Evolutionary conservation across 2,329 filamentous ascomycete genomes (phyloP), one percentile per base, ranked within the genome.

Genomic region (Macrophomina phaseolina): DNA sequence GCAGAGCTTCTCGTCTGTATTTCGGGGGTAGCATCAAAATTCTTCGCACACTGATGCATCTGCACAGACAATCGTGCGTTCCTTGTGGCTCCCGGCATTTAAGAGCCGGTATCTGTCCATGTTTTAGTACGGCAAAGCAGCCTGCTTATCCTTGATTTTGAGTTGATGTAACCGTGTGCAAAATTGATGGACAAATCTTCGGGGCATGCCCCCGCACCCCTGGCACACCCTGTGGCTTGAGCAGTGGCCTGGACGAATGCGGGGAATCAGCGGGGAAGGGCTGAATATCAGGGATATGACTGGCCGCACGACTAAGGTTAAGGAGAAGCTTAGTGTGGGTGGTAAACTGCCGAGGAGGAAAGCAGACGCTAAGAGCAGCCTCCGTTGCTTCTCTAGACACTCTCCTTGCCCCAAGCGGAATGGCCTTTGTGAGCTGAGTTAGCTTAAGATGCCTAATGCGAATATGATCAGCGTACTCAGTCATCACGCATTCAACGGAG

Each of bases 181-280:
- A 23, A 12, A 51, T 30, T 9, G 48, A 51, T 51, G 48, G 18
- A 30, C 48, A 51, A 23, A 23, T 23, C 11, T 51, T 51, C 48
- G 28, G 48, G 48, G 48, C 48, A 30, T n/a, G 16, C 45, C 45
- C 16, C 45, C 18, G 18, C 45, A 14, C 5, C 5, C 45, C 48
- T 30, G 48, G 18, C 30, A 23, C 14, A 16, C 30, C 49, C 49
- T 34, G 49, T 36, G 49, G 49, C 30, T 28, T 53, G 30, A 6
- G 11, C 11, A 30, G 23, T 34, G 49, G 11, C 14, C 12, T 53
- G 49, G 14, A 36, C 28, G 28, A 36, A 36, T 53, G 49, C 49
- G 49, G 49, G 49, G 28, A 34, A 53, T 53, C 30, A 9, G 49
- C 49, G 28, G 49, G 49, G 49, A 51, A 51, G 30, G 49, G 49